Conservation (phyloP, 352 stramenopile genomes). For the Pythium utonaiense region DNA sequence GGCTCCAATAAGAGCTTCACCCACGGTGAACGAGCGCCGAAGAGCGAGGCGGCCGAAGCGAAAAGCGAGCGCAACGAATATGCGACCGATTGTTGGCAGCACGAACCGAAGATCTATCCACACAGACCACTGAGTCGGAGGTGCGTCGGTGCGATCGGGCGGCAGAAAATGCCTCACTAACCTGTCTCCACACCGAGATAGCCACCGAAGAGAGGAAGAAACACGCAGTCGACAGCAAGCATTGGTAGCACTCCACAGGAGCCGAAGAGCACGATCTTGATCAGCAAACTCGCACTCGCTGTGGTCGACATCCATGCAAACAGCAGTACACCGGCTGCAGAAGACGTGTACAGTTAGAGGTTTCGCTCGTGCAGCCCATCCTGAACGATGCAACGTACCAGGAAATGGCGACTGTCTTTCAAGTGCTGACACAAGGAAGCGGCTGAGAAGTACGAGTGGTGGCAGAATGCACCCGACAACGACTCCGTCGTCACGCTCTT, state of each 20-base stretch:
- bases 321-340: constrained; percentile 38
- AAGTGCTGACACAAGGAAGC: constrained; percentile 39
- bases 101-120: constrained; percentile 30
- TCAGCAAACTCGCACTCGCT: constrained; percentile 37
- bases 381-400: constrained; percentile 10
- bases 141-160: too few relatives aligned
- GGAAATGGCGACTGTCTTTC: constrained; percentile 21
- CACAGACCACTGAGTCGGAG: background rate
- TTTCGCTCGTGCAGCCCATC: background rate
- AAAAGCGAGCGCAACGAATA: constrained; percentile 34
- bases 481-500: constrained; percentile 52
- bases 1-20: constrained; percentile 62
- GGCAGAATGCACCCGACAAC: constrained; percentile 55
- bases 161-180: background rate
- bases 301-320: constrained; percentile 56
- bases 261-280: constrained; percentile 41
- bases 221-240: constrained; percentile 35
- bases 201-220: constrained; percentile 28
- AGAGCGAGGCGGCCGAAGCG: constrained; percentile 39
- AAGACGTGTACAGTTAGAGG: background rate
- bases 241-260: constrained; percentile 34
- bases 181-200: constrained; percentile 22
- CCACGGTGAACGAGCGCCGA: constrained; percentile 66
- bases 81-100: constrained; percentile 32
- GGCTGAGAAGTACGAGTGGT: constrained; percentile 56